phyloP scores from a whole-genome alignment of 495 filamentous ascomycete species.

The Geopyxis carbonaria region DNA sequence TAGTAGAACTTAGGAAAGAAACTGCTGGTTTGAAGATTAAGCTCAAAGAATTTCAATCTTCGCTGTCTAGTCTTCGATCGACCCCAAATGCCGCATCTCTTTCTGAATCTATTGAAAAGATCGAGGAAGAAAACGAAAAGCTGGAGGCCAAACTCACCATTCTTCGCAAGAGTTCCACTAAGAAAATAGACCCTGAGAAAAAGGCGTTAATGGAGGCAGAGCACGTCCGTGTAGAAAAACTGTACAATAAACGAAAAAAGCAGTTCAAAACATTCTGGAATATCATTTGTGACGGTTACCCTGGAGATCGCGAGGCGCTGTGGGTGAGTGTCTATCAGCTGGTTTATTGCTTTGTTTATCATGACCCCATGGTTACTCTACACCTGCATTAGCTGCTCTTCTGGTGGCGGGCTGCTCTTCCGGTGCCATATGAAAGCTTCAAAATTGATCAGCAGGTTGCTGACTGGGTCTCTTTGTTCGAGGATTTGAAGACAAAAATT shows the following conservation, averaged over 20 bases:
- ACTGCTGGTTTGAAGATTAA: conserved; percentile 14
- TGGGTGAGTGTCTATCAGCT: conserved; percentile 23
- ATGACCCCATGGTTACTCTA: too few relatives aligned
- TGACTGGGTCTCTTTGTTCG: too few relatives aligned
- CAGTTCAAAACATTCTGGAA: conserved; percentile 24
- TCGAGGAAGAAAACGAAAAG: conserved; percentile 11
- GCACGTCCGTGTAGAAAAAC: conserved; percentile 9
- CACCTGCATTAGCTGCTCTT: too few relatives aligned
- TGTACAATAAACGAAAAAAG: conserved; percentile 12
- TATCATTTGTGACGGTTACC: conserved; percentile 17
- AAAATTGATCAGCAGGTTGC: too few relatives aligned
- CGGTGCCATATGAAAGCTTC: too few relatives aligned
- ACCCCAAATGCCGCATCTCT: conserved; percentile 17
- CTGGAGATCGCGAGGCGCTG: conserved; percentile 16
- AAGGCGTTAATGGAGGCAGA: conserved; percentile 16
- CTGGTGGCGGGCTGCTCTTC: too few relatives aligned
- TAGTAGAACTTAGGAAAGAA: conserved; percentile 13
- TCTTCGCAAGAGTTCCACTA: conserved; percentile 10
- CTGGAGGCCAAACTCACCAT: conserved; percentile 9
- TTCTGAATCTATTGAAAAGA: conserved; percentile 8
- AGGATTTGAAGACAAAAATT: too few relatives aligned
- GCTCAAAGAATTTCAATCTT: conserved; percentile 17
- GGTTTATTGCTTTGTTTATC: too few relatives aligned
- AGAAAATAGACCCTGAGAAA: conserved; percentile 9
- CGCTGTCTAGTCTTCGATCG: conserved; percentile 17